These are phyloP conservation scores for Lenwebbia sp. DNA, from an alignment of 345 rosid species.

Conservation along the genomic window DNA sequence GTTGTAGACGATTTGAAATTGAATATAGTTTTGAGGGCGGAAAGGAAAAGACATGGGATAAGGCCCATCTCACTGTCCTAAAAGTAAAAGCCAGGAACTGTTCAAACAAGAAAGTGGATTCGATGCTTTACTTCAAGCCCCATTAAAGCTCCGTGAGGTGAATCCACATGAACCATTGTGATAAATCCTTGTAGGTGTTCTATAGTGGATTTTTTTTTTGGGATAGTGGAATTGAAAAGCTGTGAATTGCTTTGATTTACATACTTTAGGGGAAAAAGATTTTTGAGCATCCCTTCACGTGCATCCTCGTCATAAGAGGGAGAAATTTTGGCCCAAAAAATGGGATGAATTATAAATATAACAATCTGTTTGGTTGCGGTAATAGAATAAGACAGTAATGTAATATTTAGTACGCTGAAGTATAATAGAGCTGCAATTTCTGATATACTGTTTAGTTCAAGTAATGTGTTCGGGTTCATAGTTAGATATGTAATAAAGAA, in stretches of 20 bases:
- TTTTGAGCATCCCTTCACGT: not conserved
- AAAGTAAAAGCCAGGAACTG: not conserved
- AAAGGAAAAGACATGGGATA: not conserved
- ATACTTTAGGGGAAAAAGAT: not conserved
- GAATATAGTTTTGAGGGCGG: not conserved
- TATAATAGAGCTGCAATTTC: not conserved
- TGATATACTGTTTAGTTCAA: not conserved
- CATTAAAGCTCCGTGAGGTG: not conserved
- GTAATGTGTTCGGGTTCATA: not conserved
- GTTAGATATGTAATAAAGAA: not conserved
- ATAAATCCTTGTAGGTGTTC: not conserved
- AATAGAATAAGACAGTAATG: not conserved
- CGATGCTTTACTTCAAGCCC: not conserved
- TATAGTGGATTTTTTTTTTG: not conserved
- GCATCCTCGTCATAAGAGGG: not conserved
- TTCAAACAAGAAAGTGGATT: not conserved
- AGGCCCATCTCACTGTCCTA: not conserved
- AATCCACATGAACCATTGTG: not conserved
- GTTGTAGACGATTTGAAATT: not conserved
- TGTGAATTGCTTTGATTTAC: not conserved
- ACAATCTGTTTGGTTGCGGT: not conserved
- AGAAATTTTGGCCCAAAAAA: not conserved
- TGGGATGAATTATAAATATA: not conserved
- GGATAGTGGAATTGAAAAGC: not conserved
- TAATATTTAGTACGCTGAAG: not conserved